These are phyloP conservation scores for Metrosideros polymorpha DNA, from an alignment of 441 rosid species.

Conservation along the genomic window DNA sequence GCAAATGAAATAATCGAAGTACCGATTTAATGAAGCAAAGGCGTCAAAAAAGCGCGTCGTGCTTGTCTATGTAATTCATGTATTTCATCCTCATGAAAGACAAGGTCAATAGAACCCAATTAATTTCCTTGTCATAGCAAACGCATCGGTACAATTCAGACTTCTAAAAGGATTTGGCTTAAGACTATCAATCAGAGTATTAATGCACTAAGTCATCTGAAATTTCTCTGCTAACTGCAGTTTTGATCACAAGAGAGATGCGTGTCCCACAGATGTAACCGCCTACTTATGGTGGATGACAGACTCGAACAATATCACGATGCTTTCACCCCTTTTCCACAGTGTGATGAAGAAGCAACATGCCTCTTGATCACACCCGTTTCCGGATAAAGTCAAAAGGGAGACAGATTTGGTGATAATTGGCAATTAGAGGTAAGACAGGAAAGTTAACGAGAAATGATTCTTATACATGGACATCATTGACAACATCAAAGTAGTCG, in stretches of 20 bases:
- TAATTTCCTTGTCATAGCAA: neutral
- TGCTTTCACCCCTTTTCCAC: neutral
- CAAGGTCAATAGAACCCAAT: neutral
- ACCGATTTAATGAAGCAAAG: slow-evolving; percentile 33
- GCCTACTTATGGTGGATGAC: neutral
- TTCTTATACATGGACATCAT: slow-evolving; percentile 32
- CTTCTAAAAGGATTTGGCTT: neutral
- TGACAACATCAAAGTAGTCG: slow-evolving; percentile 23
- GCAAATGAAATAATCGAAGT: slow-evolving; percentile 74
- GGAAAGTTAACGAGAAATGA: slow-evolving; percentile 15
- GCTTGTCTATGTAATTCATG: neutral
- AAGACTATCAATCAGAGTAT: neutral
- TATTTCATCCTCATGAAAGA: neutral
- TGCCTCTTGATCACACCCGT: neutral
- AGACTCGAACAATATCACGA: neutral
- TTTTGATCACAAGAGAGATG: neutral
- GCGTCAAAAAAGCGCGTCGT: neutral
- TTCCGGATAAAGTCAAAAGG: neutral
- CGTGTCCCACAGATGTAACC: neutral
- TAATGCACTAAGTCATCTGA: neutral
- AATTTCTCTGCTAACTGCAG: neutral
- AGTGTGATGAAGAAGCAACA: neutral
- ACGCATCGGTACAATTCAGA: neutral
- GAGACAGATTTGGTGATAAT: neutral
- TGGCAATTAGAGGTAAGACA: neutral